Evolutionary conservation across 495 filamentous ascomycete species (phyloP), one percentile per base, ranked within the genome.

Genomic region (Penicillium simplicissimum): DNA sequence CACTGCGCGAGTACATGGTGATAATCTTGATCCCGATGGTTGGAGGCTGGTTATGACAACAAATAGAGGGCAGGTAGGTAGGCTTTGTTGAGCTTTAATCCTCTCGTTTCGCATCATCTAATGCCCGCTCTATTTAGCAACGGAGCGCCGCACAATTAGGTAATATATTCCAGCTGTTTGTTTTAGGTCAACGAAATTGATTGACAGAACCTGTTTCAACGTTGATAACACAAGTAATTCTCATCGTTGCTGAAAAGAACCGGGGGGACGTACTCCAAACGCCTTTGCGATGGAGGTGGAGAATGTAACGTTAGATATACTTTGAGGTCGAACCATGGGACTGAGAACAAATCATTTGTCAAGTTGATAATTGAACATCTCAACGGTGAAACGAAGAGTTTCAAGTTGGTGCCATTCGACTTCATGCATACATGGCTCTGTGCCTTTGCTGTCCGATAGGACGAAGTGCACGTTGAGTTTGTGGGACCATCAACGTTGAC

Each of bases 1-100:
- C 38, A 34, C 25, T 57, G 14, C 55, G 55, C n/a, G 38, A 17
- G 25, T 36, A n/a, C 38, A 57, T 57, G 19, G 55, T 54, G 17
- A 51, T 51, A 51, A 51, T 51, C 21, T 51, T 51, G 40, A 51
- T 31, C 47, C 21, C 21, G 47, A 31, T 28, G 21, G 28, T 51
- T 51, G 15, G 21, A 51, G 23, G 47, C 47, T 51, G 47, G 23
- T 51, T 51, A 51, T 51, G 47, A 31, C 23, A 51, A 51, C n/a
- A 51, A 31, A 51, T 51, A 51, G 47, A 51, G 47, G 47, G 15
- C 21, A 51, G 47, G 47, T 51, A 51, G 21, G 23, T 51, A 51
- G 21, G 47, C 47, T 51, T 31, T 51, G 47, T 51, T 51, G 28
- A 51, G 47, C 47, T 51, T 51, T 51, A 51, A 51, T 51, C 47